Conservation (phyloP, 2,329 filamentous ascomycete genomes). For the Dothistroma septosporum region DNA sequence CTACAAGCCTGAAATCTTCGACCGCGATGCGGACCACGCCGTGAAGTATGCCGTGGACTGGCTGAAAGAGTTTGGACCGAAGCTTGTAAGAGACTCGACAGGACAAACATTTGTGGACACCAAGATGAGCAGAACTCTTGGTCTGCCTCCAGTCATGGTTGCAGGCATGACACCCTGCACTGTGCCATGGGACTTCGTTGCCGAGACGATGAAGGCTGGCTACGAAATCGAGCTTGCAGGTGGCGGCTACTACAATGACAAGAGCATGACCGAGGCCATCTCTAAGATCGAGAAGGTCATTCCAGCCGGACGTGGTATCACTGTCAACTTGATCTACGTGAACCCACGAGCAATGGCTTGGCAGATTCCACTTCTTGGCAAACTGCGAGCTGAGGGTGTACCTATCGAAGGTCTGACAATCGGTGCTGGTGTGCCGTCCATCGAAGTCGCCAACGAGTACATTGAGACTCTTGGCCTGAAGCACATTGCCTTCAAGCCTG, state of each 20-base stretch:
- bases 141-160: conserved; percentile 81
- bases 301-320: conserved; percentile 80
- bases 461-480: conserved; percentile 89
- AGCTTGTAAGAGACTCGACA: conserved; percentile 79
- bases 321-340: conserved; percentile 86
- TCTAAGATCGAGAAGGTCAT: conserved; percentile 80
- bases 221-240: conserved; percentile 89
- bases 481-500: conserved; percentile 92
- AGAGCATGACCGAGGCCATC: conserved; percentile 77
- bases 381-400: conserved; percentile 76
- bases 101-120: conserved; percentile 93
- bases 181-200: conserved; percentile 85
- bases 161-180: conserved; percentile 92
- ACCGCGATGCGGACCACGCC: conserved; percentile 89
- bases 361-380: conserved; percentile 81
- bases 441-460: conserved; percentile 89
- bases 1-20: conserved; percentile 97
- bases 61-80: conserved; percentile 96
- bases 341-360: conserved; percentile 84
- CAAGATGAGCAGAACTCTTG: conserved; percentile 85
- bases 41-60: conserved; percentile 94
- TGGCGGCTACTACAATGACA: conserved; percentile 82
- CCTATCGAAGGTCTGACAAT: conserved; percentile 91
- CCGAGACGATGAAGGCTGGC: conserved; percentile 89
- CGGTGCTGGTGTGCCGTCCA: conserved; percentile 86